Conservation (phyloP, 2,329 filamentous ascomycete species). For the Arthrobotrys iridis region DNA sequence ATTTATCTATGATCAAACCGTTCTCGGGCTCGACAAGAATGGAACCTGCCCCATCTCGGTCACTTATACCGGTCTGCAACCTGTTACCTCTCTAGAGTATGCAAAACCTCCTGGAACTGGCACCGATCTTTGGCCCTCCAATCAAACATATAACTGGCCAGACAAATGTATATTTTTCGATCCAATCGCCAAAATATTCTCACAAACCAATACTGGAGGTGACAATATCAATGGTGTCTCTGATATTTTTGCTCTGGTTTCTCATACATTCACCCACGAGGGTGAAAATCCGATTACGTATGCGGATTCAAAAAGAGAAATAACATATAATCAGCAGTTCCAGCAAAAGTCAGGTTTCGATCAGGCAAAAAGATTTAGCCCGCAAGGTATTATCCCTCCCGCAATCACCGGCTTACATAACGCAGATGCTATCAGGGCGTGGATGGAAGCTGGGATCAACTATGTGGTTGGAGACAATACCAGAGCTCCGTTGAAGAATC, state of each 20-base stretch:
- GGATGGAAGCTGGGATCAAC: constrained; percentile 70
- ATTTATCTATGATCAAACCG: constrained; percentile 47
- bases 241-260: constrained; percentile 69
- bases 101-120: constrained; percentile 66
- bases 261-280: constrained; percentile 72
- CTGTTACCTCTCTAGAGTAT: constrained; percentile 63
- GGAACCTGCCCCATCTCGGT: constrained; percentile 35
- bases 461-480: constrained; percentile 73
- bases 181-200: constrained; percentile 38
- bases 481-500: constrained; percentile 67
- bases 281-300: constrained; percentile 71
- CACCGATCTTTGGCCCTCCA: constrained; percentile 65
- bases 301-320: constrained; percentile 68
- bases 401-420: constrained; percentile 73
- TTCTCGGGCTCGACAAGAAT: constrained; percentile 30
- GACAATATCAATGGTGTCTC: constrained; percentile 61
- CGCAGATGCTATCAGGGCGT: constrained; percentile 70
- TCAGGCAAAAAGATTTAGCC: constrained; percentile 65
- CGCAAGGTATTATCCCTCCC: constrained; percentile 70
- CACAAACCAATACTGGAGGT: constrained; percentile 54
- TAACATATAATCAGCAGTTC: constrained; percentile 71
- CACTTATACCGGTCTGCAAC: constrained; percentile 52
- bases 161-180: constrained; percentile 39
- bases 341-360: constrained; percentile 66
- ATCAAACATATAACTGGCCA: constrained; percentile 40